These are phyloP conservation scores for Ceratobasidium sp. DNA, from an alignment of 1,284 basidiomycete genomes.

Conservation along the genomic window DNA sequence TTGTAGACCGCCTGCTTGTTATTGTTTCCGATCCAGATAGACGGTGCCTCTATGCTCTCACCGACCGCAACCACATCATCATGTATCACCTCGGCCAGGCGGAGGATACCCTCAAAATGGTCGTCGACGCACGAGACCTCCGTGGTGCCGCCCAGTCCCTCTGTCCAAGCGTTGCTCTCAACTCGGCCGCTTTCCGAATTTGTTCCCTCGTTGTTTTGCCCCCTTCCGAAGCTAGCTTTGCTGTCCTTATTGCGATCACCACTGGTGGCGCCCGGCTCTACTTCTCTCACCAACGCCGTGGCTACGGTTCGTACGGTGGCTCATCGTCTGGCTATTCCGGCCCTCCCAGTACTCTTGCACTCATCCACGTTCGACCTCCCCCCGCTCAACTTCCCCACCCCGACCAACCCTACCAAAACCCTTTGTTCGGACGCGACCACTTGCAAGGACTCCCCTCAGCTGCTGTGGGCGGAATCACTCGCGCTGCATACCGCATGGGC, in stretches of 20 bases:
- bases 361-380: conserved; percentile 80
- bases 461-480: conserved; percentile 62
- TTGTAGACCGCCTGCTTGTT: conserved; percentile 31
- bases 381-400: conserved; percentile 78
- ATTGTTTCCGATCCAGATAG: conserved; percentile 59
- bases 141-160: conserved; percentile 65
- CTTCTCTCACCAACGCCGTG: conserved; percentile 59
- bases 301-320: conserved; percentile 43
- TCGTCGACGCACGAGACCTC: conserved; percentile 20
- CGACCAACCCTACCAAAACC: conserved; percentile 57
- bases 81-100: conserved; percentile 51
- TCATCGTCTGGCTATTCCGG: conserved; percentile 33
- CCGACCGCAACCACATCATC: conserved; percentile 70
- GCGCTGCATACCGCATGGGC: conserved; percentile 62
- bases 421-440: conserved; percentile 51
- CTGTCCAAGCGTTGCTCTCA: conserved; percentile 72
- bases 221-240: conserved; percentile 65
- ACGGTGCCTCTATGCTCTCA: conserved; percentile 76
- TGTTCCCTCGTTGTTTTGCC: conserved; percentile 69
- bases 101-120: conserved; percentile 13
- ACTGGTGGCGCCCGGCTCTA: conserved; percentile 80
- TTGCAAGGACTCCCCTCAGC: conserved; percentile 53
- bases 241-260: conserved; percentile 82
- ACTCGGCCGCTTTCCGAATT: conserved; percentile 70
- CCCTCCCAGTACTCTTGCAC: conserved; percentile 57